Base-by-base conservation (phyloP, 495 filamentous ascomycete genomes). In the Talaromyces proteolyticus region DNA sequence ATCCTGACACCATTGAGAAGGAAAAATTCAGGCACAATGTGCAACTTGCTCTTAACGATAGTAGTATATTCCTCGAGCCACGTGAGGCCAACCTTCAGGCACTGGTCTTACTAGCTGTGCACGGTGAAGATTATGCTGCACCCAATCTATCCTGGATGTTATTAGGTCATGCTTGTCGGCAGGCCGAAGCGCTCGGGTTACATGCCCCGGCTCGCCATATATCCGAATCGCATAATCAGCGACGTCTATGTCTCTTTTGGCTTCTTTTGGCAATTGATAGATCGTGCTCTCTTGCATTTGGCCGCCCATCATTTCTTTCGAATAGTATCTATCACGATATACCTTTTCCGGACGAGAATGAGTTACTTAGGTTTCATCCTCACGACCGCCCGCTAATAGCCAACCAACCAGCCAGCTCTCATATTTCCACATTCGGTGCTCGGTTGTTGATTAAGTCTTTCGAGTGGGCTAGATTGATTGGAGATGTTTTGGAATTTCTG, bases 111-210 rank as follows among this genome's bases (percentile, higher is more conserved):
- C 43, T 60, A 14, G 54, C 58, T 4, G 38, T 53, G 12, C 57
- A 62, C 26, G 54, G 57, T 25, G 54, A 64, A 42, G 56, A 64
- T 20, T 62, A 49, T 25, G 51, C 54, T 17, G 47, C 61, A n/a
- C 61, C 61, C 10, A 64, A 59, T 36, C 18, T 60, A 6, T 62
- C 59, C 17, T 64, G 57, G 61, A 62, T 59, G 49, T 38, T 64
- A 1, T 51, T 61, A 3, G 50, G 55, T 17, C 54, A 60, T 42
- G 59, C 59, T 10, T 64, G 61, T 43, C 59, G 53, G 2, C 57
- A 60, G 47, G 57, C 61, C 3, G 53, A 64, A 44, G 54, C 61
- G 11, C 34, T 64, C 1, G 52, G 48, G 4, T 24, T 64, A 6
- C 59, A 62, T 46, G 44, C 22, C n/a, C 44, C 38, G 46, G 50